Evolutionary conservation across 2,329 filamentous ascomycete genomes (phyloP).

Genomic region (Ampelomyces quisqualis): DNA sequence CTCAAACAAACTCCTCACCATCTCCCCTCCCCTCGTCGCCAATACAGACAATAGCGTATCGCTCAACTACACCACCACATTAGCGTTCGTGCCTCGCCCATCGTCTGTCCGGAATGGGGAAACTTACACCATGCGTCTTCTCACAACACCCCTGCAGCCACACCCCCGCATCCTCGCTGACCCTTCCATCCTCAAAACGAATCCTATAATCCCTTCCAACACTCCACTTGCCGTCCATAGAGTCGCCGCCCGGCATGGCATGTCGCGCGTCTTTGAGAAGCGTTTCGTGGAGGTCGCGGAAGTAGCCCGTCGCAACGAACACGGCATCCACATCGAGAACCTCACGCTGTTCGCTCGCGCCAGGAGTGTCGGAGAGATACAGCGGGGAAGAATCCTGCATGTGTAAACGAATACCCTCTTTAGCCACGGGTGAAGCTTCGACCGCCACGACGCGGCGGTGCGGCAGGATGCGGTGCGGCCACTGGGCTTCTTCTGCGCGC

Average conservation of each 20-base stretch:
- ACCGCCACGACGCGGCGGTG: constrained; percentile 66
- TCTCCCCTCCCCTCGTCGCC: constrained; percentile 72
- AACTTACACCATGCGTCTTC: constrained; percentile 82
- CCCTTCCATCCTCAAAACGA: constrained; percentile 65
- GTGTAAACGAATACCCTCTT: constrained; percentile 43
- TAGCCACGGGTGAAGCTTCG: constrained; percentile 48
- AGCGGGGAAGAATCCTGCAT: constrained; percentile 54
- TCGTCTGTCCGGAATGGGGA: background rate
- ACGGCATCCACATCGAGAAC: constrained; percentile 74
- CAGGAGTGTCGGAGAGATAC: constrained; percentile 32
- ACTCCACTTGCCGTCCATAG: constrained; percentile 55
- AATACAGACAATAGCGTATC: constrained; percentile 80
- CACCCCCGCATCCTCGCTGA: constrained; percentile 73
- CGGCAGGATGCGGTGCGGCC: constrained; percentile 79
- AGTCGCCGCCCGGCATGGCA: constrained; percentile 60
- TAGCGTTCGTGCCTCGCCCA: constrained; percentile 8
- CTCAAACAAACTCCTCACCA: constrained; percentile 73
- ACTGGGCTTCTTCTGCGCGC: constrained; percentile 62
- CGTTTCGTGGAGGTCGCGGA: constrained; percentile 72
- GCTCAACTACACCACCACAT: constrained; percentile 59
- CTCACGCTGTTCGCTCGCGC: constrained; percentile 55
- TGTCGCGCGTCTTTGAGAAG: constrained; percentile 67
- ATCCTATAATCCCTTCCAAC: constrained; percentile 80
- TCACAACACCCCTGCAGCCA: constrained; percentile 96
- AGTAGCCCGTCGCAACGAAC: constrained; percentile 86